Percentiles rank a stretch among this genome's conserved stretches.
These are phyloP conservation scores for Ophiostoma piceae DNA, from an alignment of 2,329 filamentous ascomycete genomes.

Conservation along the genomic window DNA sequence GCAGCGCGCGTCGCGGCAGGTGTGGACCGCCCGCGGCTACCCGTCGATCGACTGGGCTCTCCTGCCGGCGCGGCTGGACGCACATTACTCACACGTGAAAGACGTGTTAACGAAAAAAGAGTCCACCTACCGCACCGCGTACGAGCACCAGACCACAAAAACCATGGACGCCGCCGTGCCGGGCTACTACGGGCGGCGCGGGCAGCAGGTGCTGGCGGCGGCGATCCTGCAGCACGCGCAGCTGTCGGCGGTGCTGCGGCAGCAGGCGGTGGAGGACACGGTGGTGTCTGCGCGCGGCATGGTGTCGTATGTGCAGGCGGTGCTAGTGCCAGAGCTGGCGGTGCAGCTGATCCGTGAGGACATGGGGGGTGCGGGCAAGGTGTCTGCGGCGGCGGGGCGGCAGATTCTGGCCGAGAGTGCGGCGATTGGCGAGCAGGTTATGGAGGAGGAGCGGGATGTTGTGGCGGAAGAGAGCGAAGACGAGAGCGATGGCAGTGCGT, in stretches of 20 bases:
- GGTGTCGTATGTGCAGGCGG: constrained; percentile 64
- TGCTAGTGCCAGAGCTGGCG: constrained; percentile 69
- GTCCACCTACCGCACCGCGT: constrained; percentile 51
- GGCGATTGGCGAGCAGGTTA: constrained; percentile 58
- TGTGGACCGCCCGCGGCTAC: constrained; percentile 53
- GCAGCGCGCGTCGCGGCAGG: constrained; percentile 46
- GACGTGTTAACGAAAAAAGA: constrained; percentile 53
- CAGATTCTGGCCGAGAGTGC: constrained; percentile 62
- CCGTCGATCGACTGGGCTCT: constrained; percentile 64
- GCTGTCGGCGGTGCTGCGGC: constrained; percentile 56
- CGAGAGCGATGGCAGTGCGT: not conserved
- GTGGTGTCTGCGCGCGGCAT: constrained; percentile 63
- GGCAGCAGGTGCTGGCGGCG: constrained; percentile 66
- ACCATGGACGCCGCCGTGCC: constrained; percentile 46
- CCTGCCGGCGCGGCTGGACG: constrained; percentile 54
- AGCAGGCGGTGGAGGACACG: constrained; percentile 57
- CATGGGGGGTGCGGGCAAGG: constrained; percentile 35
- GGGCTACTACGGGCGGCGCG: constrained; percentile 79
- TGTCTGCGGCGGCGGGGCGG: constrained; percentile 36
- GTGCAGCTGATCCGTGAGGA: constrained; percentile 53
- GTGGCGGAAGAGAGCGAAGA: constrained; percentile 31
- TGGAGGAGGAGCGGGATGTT: constrained; percentile 62
- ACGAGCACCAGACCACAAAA: constrained; percentile 36
- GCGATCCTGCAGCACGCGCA: constrained; percentile 50
- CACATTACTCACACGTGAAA: constrained; percentile 52